Evolutionary conservation across 1,284 basidiomycete species (phyloP).

Genomic region (Hymenochaete sp.): DNA sequence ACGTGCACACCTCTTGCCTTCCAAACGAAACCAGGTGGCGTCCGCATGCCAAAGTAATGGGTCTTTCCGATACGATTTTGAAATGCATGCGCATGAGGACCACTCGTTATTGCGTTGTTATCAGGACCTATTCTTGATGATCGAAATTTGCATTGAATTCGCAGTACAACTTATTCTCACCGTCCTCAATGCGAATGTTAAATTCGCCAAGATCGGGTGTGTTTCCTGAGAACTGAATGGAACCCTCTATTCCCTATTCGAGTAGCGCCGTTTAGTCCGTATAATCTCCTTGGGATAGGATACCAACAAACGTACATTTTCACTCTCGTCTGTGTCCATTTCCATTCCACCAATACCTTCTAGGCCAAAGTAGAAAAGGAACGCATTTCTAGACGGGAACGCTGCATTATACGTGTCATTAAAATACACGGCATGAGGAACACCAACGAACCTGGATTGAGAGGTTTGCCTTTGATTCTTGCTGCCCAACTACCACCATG

Average conservation of each 20-base stretch:
- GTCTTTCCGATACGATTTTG: slow-evolving; percentile 60
- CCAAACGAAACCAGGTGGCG: slow-evolving; percentile 68
- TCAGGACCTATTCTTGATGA: slow-evolving; percentile 39
- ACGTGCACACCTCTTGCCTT: slow-evolving; percentile 61
- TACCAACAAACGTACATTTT: slow-evolving; percentile 43
- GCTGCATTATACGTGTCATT: slow-evolving; percentile 28
- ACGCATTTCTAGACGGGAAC: slow-evolving; percentile 54
- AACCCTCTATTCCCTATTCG: slow-evolving; percentile 60
- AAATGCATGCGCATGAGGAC: slow-evolving; percentile 53
- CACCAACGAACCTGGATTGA: slow-evolving; percentile 66
- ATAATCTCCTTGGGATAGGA: neutral
- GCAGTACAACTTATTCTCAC: slow-evolving; percentile 41
- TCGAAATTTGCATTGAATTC: neutral
- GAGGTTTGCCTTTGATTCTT: slow-evolving; percentile 75
- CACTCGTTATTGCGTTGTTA: slow-evolving; percentile 44
- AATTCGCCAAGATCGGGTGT: slow-evolving; percentile 79
- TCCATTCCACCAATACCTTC: slow-evolving; percentile 80
- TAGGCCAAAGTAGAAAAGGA: slow-evolving; percentile 80
- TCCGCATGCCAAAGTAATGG: slow-evolving; percentile 58
- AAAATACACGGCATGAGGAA: too few species aligned
- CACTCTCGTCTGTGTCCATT: slow-evolving; percentile 66
- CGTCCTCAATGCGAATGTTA: slow-evolving; percentile 70
- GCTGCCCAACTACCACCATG: slow-evolving; percentile 88
- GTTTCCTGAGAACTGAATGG: slow-evolving; percentile 60
- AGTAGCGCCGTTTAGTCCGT: slow-evolving; percentile 1